Conservation (phyloP, 352 stramenopile genomes). For the Plasmopara halstedii region DNA sequence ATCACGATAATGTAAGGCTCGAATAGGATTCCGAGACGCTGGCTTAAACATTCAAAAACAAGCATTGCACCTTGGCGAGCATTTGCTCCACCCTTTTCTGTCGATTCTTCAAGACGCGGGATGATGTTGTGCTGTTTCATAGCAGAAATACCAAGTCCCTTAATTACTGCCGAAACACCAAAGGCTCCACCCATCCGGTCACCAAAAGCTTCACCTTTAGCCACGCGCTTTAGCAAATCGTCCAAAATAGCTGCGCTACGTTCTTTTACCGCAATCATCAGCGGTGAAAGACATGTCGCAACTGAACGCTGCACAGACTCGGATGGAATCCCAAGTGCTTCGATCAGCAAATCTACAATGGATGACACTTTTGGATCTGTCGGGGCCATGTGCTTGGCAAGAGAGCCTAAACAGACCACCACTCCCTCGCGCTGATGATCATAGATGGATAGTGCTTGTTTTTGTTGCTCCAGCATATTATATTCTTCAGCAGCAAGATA, state of each 20-base stretch:
- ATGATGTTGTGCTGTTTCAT: slow-evolving; percentile 98
- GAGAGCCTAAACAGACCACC: slow-evolving; percentile 83
- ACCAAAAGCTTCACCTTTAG: slow-evolving; percentile 74
- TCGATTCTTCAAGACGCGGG: slow-evolving; percentile 76
- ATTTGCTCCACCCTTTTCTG: slow-evolving; percentile 69
- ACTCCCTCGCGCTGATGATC: slow-evolving; percentile 87
- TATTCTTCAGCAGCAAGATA: slow-evolving; percentile 21
- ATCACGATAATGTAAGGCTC: slow-evolving; percentile 98
- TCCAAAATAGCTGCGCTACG: slow-evolving; percentile 71
- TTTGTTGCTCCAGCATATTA: slow-evolving; percentile 24
- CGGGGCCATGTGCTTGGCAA: slow-evolving; percentile 88
- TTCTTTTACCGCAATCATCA: slow-evolving; percentile 80
- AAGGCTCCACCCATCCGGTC: slow-evolving; percentile 92
- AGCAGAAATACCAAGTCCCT: slow-evolving; percentile 97
- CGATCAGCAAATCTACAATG: slow-evolving; percentile 83
- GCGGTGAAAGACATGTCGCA: slow-evolving; percentile 81
- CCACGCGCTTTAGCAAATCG: slow-evolving; percentile 63
- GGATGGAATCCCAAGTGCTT: slow-evolving; percentile 87
- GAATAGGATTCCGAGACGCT: slow-evolving; percentile 96
- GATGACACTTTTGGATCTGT: slow-evolving; percentile 82
- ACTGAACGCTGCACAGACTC: slow-evolving; percentile 91
- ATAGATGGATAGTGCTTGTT: slow-evolving; percentile 46
- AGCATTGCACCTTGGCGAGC: slow-evolving; percentile 93
- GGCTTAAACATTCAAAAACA: slow-evolving; percentile 96
- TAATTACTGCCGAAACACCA: slow-evolving; percentile 97